phyloP scores from a whole-genome alignment of 2,329 filamentous ascomycete species.

The Xylariomycetidae sp. region DNA sequence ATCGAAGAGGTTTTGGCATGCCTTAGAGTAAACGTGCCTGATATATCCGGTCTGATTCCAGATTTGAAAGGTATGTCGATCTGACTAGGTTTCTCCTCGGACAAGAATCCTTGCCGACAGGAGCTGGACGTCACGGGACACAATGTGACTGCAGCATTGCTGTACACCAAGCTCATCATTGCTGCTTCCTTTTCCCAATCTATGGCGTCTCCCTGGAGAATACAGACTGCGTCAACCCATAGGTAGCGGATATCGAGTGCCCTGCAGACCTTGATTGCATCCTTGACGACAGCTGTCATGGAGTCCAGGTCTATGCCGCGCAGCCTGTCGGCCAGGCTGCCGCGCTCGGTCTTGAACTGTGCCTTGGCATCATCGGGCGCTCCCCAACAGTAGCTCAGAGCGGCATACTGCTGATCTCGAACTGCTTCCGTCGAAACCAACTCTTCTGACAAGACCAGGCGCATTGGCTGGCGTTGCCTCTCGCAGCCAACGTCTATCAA shows the following conservation, averaged over 20 bases:
- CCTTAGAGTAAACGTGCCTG: not conserved
- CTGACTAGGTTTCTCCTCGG: not conserved
- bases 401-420: no score
- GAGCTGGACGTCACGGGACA: not conserved
- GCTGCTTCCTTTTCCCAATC: conserved; percentile 1
- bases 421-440: no score
- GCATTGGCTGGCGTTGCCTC: no score
- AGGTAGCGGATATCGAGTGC: conserved; percentile 1
- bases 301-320: not conserved
- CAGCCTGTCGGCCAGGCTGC: no score
- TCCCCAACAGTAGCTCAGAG: conserved; percentile 4
- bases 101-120: not conserved
- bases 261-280: not conserved
- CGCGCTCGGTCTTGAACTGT: no score
- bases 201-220: conserved; percentile 1
- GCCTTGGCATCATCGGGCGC: not conserved
- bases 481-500: no score
- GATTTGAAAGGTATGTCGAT: conserved; percentile 2
- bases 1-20: no score
- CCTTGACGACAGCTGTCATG: not conserved
- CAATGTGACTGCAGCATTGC: not conserved
- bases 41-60: not conserved
- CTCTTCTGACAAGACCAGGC: no score
- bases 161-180: conserved; percentile 1
- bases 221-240: conserved; percentile 4